Evolutionary conservation across 2,329 filamentous ascomycete species (phyloP), one percentile per base, ranked within the genome.

Genomic region (Claviceps arundinis): DNA sequence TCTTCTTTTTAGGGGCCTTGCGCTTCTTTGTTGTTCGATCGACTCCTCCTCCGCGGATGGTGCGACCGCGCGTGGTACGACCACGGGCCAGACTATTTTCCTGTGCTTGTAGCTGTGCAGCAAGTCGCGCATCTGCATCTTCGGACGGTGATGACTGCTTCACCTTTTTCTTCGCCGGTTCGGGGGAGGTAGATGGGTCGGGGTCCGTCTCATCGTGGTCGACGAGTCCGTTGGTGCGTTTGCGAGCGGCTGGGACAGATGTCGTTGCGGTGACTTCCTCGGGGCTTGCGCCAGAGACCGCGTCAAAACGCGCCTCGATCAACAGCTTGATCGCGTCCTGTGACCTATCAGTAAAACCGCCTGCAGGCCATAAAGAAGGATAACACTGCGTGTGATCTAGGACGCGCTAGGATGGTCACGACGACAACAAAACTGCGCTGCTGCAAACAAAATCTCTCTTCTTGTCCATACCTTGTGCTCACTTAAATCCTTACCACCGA

Each of bases 61-160:
- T 34, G 30, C 30, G 30, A 34, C 30, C 87, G 45, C 91, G 79
- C 3, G 90, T 96, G 17, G 87, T 78, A 51, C 88, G 77, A 48
- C 81, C 82, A 44, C 81, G 74, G 2, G 71, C 73, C 48, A 78
- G 70, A 54, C 81, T 76, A 67, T 97, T 95, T 70, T 96, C 89
- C 67, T 97, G 87, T 0, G 89, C 91, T 68, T 98, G 93, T 38
- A 98, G 75, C 65, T 85, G 81, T 16, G 89, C 89, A 1, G 93
- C 93, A 56, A 91, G 80, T 45, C 85, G 82, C 37, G 91, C 93
- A 68, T 98, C 93, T 37, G 87, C 84, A 57, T 95, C 88, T 58
- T 80, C 77, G 8, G 70, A 71, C 40, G 73, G 70, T 14, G 71
- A 72, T 30, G 80, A 76, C 44, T 79, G 77, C 63, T 82, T 82